Base-by-base conservation (phyloP, 169 alveolate genomes). In the Neospora caninum region DNA sequence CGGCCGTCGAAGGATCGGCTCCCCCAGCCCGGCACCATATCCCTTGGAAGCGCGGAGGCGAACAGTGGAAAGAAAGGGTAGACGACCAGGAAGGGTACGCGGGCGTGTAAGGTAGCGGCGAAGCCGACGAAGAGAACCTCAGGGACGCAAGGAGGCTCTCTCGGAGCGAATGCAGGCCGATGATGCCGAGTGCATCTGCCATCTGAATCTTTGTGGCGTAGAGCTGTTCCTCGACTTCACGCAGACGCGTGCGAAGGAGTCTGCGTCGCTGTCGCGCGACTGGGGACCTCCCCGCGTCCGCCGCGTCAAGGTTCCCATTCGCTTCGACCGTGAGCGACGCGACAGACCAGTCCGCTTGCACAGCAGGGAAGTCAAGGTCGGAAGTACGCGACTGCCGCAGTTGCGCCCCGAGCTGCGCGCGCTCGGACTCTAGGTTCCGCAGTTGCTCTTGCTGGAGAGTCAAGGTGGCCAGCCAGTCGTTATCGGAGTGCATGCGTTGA, bases 381-480 rank as follows among this genome's bases (percentile, higher is more conserved):
- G 58, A 7, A 13, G 22, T 49, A 49, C 13, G 58, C 58, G 13
- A 49, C 58, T 49, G 58, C 58, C 36, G 25, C 78, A 7, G 70
- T 67, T 27, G 91, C 91, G 34, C 73, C 70, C 6, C 73, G 70
- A 67, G 80, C 9, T 67, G 58, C 22, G 43, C 88, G 0, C 88
- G 73, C 29, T 39, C 29, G 27, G 53, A 78, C 45, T n/a, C 43
- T 7, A 49, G 70, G 41, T 6, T 31, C 92, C 49, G 42, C 53
- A 39, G 88, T 80, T 91, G 88, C 69, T 53, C 80, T 13, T 91
- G 53, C 27, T 36, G 53, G 78, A 91, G 80, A 38, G 93, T 53
- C 80, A 91, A 36, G 4, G 70, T 43, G 18, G 80, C 88, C 0
- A 91, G 80, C 41, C 78, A 20, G 53, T 69, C 93, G 64, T n/a